A percentile compares a stretch with the other conserved stretches of the same genome.
Conservation (phyloP, 768 basidiomycete genomes). For the Tricholoma sp. region DNA sequence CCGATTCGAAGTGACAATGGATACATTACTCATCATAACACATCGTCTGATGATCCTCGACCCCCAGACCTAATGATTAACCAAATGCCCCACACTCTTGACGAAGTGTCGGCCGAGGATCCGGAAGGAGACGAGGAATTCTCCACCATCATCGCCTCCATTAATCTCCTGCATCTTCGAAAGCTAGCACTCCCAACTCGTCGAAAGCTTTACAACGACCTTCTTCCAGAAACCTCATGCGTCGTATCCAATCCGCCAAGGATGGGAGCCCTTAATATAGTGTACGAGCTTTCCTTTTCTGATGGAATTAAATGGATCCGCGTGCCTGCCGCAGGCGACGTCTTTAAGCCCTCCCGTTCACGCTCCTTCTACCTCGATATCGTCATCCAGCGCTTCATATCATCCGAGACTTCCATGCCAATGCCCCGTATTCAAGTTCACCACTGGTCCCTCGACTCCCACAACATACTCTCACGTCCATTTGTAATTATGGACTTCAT, state of each 20-base stretch:
- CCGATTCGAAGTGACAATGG: too few species aligned
- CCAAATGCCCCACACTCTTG: background rate
- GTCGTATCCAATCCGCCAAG: background rate
- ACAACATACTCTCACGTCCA: slow-evolving; percentile 10
- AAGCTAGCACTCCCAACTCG: background rate
- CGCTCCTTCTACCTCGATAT: slow-evolving; percentile 1
- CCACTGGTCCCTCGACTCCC: slow-evolving; percentile 4
- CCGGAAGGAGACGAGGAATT: background rate
- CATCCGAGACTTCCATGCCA: slow-evolving; percentile 8
- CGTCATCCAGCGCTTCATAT: slow-evolving; percentile 9
- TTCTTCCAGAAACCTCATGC: background rate
- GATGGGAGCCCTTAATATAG: background rate
- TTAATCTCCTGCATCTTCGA: background rate
- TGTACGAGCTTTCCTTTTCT: slow-evolving; percentile 1
- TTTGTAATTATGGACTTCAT: slow-evolving; percentile 13
- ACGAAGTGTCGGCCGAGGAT: background rate
- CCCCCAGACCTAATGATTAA: background rate
- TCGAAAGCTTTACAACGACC: background rate
- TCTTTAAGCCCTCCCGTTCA: background rate
- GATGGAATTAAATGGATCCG: slow-evolving; percentile 15
- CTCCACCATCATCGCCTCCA: background rate
- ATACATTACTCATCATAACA: too few species aligned
- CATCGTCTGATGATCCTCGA: background rate
- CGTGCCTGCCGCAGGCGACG: slow-evolving; percentile 4
- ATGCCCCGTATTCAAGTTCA: slow-evolving; percentile 13